Percentiles rank a stretch among this genome's conserved stretches.
These are phyloP conservation scores for Vigna trinervia DNA, from an alignment of 306 rosid genomes.

Conservation along the genomic window DNA sequence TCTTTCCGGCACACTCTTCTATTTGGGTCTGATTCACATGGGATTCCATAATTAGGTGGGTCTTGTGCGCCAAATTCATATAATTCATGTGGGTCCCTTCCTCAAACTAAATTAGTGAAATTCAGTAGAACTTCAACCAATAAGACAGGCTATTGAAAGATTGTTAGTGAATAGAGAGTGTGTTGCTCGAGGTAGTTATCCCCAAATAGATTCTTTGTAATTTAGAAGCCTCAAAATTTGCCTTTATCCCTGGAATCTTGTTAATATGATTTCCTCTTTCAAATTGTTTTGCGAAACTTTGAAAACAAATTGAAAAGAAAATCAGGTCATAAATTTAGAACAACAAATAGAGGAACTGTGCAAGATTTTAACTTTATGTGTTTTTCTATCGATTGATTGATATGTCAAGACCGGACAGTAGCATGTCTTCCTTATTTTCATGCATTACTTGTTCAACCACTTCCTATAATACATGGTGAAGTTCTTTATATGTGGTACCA, in stretches of 20 bases:
- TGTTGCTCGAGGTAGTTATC: background rate
- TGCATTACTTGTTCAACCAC: constrained; percentile 7
- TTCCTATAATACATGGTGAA: constrained; percentile 3
- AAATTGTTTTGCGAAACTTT: background rate
- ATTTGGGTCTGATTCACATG: background rate
- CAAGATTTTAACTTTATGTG: background rate
- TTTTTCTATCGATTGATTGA: constrained; percentile 16
- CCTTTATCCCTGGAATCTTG: background rate
- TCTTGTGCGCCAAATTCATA: background rate
- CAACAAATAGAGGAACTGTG: background rate
- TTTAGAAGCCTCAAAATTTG: constrained; percentile 5
- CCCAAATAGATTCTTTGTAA: constrained; percentile 21
- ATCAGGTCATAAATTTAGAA: constrained; percentile 1
- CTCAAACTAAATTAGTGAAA: background rate
- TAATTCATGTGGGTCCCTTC: background rate
- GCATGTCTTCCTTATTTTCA: background rate
- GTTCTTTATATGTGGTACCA: background rate
- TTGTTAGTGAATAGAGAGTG: background rate
- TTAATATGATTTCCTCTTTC: background rate
- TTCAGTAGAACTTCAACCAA: background rate
- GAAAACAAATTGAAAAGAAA: constrained; percentile 28
- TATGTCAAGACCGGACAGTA: background rate
- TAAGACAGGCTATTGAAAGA: background rate
- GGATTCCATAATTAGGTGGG: background rate
- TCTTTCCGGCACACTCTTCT: background rate